Percentiles rank a stretch among this genome's conserved stretches.
Evolutionary conservation across 1,284 basidiomycete species (phyloP).

Genomic region (Apiotrichum laibachii): DNA sequence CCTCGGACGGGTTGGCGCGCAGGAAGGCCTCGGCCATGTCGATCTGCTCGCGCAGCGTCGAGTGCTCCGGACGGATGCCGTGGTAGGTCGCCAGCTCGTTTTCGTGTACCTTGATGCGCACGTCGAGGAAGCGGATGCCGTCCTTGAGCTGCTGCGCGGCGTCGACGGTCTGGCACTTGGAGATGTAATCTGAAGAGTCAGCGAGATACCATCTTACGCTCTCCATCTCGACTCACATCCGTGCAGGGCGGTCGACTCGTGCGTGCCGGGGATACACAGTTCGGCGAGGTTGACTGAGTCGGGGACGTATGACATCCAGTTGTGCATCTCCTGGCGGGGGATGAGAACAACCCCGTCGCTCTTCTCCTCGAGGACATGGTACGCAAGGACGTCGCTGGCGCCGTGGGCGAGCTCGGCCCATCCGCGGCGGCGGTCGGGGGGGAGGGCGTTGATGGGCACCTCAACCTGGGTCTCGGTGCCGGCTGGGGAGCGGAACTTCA

Average conservation of each 20-base stretch:
- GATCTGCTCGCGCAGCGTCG: conserved; percentile 60
- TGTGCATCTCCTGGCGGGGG: conserved; percentile 17
- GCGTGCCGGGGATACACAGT: conserved; percentile 67
- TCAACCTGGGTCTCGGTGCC: conserved; percentile 1
- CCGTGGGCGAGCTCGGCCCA: conserved; percentile 10
- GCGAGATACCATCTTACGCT: neutral
- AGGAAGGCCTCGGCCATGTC: conserved; percentile 64
- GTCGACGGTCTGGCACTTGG: conserved; percentile 47
- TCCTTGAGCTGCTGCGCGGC: conserved; percentile 45
- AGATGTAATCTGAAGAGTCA: conserved; percentile 33
- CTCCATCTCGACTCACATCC: conserved; percentile 28
- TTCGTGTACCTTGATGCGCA: conserved; percentile 69
- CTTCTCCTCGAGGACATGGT: conserved; percentile 8
- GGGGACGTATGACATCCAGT: conserved; percentile 54
- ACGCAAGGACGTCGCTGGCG: conserved; percentile 5
- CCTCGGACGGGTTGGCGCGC: conserved; percentile 62
- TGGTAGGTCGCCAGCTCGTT: conserved; percentile 64
- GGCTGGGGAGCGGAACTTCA: neutral
- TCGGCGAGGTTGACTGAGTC: conserved; percentile 66
- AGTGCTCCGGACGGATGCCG: conserved; percentile 67
- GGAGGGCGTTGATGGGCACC: conserved; percentile 8
- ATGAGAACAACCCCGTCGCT: conserved; percentile 23
- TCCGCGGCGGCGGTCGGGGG: conserved; percentile 11
- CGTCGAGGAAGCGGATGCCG: conserved; percentile 72
- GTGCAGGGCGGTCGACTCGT: conserved; percentile 39